A percentile compares a stretch with the other conserved stretches of the same genome.
Evolutionary conservation across 805 yeast species (phyloP).

Genomic region (Ogataea neopini): DNA sequence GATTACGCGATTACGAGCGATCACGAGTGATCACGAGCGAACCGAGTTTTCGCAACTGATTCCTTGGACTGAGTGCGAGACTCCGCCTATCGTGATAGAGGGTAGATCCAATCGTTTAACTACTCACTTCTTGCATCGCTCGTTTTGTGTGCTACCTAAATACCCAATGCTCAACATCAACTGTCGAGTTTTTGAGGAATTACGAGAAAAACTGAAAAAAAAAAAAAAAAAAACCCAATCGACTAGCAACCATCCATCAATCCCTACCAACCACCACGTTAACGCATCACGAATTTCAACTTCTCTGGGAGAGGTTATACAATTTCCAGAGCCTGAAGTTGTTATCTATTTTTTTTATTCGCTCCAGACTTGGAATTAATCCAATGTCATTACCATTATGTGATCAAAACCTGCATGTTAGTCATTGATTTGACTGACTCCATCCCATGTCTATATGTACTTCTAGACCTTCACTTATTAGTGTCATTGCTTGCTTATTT

Average conservation of each 20-base stretch:
- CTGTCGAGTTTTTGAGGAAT: conserved; percentile 4
- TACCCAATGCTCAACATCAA: conserved; percentile 10
- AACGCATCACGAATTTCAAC: not conserved
- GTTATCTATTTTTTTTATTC: not conserved
- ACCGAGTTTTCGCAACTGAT: too few species aligned
- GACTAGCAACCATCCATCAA: not conserved
- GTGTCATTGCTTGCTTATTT: conserved; percentile 4
- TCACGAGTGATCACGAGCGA: too few species aligned
- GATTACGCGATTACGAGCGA: too few species aligned
- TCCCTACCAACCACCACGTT: not conserved
- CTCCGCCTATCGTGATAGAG: too few species aligned
- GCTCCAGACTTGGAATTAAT: not conserved
- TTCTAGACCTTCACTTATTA: conserved; percentile 12
- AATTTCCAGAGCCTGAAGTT: not conserved
- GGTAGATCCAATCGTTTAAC: too few species aligned
- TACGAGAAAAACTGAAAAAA: not conserved
- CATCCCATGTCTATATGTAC: conserved; percentile 14
- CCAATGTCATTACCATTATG: not conserved
- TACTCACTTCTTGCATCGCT: too few species aligned
- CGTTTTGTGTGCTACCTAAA: not conserved
- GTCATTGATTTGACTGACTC: not conserved
- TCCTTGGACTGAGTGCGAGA: too few species aligned
- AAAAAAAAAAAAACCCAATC: not conserved
- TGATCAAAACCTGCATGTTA: not conserved
- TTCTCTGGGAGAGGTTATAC: not conserved